These are phyloP conservation scores for Prunus padus DNA, from an alignment of 306 rosid genomes.

Conservation along the genomic window DNA sequence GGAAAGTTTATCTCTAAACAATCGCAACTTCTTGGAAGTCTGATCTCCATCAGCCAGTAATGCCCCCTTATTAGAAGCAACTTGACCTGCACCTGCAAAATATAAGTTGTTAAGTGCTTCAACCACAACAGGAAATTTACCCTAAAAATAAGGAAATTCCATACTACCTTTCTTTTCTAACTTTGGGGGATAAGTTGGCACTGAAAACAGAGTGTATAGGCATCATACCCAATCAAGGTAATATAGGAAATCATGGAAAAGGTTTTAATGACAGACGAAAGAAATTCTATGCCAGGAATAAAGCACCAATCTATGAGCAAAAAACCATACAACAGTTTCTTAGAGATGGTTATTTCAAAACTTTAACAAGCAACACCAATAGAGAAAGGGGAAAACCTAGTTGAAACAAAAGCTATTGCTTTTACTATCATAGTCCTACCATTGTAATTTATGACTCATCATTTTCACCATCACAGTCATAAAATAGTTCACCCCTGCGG, in stretches of 20 bases:
- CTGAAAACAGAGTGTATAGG: not conserved
- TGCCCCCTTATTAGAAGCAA: slow-evolving; percentile 27
- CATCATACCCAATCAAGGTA: not conserved
- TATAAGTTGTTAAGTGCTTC: not conserved
- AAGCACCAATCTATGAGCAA: not conserved
- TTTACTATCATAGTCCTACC: not conserved
- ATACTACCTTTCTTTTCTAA: not conserved
- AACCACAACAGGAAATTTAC: not conserved
- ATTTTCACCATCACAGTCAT: not conserved
- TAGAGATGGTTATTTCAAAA: not conserved
- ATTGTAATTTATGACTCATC: not conserved
- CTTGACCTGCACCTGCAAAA: slow-evolving; percentile 42
- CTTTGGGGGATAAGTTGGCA: not conserved
- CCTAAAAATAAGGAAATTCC: not conserved
- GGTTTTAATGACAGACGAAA: not conserved
- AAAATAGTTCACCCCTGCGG: not conserved
- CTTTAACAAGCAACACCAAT: not conserved
- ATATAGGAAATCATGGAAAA: not conserved
- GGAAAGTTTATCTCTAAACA: slow-evolving; percentile 67
- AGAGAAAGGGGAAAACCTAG: not conserved
- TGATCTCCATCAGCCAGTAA: slow-evolving; percentile 34
- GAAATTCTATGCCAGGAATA: not conserved
- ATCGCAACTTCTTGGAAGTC: slow-evolving; percentile 47
- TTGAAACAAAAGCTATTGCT: not conserved
- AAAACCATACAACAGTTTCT: not conserved